These are phyloP conservation scores for Paramarasmius palmivorus DNA, from an alignment of 1,284 basidiomycete species.

Conservation along the genomic window DNA sequence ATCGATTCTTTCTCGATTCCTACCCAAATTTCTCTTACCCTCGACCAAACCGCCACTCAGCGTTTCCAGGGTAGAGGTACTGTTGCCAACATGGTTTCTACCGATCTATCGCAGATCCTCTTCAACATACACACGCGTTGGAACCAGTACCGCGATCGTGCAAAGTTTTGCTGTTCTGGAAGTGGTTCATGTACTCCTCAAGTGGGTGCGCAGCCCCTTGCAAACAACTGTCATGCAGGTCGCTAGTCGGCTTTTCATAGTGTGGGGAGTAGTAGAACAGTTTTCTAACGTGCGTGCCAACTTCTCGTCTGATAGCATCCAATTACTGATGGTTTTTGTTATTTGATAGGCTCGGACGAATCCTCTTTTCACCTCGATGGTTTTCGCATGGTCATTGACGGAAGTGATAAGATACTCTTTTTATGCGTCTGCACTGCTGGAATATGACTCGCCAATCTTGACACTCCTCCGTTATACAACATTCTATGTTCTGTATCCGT, in stretches of 20 bases:
- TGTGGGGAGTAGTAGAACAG: slow-evolving; percentile 81
- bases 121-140: slow-evolving; percentile 60
- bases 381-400: slow-evolving; percentile 91
- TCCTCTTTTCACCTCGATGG: slow-evolving; percentile 89
- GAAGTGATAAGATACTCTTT: slow-evolving; percentile 93
- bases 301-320: not conserved
- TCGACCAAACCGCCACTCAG: slow-evolving; percentile 27
- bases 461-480: slow-evolving; percentile 82
- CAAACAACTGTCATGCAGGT: slow-evolving; percentile 87
- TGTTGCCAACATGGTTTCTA: slow-evolving; percentile 34
- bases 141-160: slow-evolving; percentile 66
- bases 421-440: slow-evolving; percentile 78
- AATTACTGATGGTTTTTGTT: slow-evolving; percentile 5
- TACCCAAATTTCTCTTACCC: slow-evolving; percentile 35
- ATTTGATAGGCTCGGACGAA: slow-evolving; percentile 61
- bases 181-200: slow-evolving; percentile 78
- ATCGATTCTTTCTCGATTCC: slow-evolving; percentile 34
- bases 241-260: slow-evolving; percentile 79
- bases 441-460: slow-evolving; percentile 40
- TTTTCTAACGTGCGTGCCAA: slow-evolving; percentile 49
- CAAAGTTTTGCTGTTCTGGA: slow-evolving; percentile 85
- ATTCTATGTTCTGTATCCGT: slow-evolving; percentile 91
- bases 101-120: slow-evolving; percentile 44
- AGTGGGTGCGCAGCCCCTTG: slow-evolving; percentile 86
- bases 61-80: slow-evolving; percentile 27